Percentiles rank a stretch among this genome's conserved stretches.
Evolutionary conservation across 1,284 basidiomycete species (phyloP).

Genomic region (Acaromyces ingoldii): DNA sequence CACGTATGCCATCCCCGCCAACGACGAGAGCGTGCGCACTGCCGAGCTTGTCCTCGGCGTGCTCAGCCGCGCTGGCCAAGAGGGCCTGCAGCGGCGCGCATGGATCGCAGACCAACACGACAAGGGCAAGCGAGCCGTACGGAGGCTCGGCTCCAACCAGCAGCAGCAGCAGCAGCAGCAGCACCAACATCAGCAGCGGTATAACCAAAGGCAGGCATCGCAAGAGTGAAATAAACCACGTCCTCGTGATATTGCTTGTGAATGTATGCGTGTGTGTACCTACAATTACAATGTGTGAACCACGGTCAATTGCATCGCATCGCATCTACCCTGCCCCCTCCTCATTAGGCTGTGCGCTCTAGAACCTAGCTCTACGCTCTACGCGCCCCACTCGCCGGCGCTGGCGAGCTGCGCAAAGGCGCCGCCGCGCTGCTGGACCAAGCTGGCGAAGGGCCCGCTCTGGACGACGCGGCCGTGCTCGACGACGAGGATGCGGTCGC

Average conservation of each 20-base stretch:
- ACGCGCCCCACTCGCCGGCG: slow-evolving; percentile 73
- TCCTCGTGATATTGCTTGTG: too few relatives aligned
- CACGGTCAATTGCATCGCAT: too few relatives aligned
- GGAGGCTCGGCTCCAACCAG: neutral
- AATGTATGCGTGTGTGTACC: too few relatives aligned
- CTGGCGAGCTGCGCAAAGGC: slow-evolving; percentile 75
- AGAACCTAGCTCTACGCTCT: too few relatives aligned
- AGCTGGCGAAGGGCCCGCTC: slow-evolving; percentile 67
- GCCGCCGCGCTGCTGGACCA: slow-evolving; percentile 64
- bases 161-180: neutral
- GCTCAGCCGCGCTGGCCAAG: slow-evolving; percentile 75
- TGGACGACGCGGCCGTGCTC: slow-evolving; percentile 72
- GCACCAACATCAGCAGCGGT: neutral
- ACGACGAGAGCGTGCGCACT: slow-evolving; percentile 86
- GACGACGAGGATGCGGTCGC: slow-evolving; percentile 80
- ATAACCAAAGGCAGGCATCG: too few relatives aligned
- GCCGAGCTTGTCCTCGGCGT: slow-evolving; percentile 86
- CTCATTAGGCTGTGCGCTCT: too few relatives aligned
- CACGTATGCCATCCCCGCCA: slow-evolving; percentile 96
- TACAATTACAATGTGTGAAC: too few relatives aligned
- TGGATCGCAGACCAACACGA: slow-evolving; percentile 1
- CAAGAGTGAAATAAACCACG: too few relatives aligned
- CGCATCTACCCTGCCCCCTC: too few relatives aligned
- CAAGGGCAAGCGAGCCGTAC: neutral
- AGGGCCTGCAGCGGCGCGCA: slow-evolving; percentile 33